Base-by-base conservation (phyloP, 2,329 filamentous ascomycete species). In the Elsinoe perseae region DNA sequence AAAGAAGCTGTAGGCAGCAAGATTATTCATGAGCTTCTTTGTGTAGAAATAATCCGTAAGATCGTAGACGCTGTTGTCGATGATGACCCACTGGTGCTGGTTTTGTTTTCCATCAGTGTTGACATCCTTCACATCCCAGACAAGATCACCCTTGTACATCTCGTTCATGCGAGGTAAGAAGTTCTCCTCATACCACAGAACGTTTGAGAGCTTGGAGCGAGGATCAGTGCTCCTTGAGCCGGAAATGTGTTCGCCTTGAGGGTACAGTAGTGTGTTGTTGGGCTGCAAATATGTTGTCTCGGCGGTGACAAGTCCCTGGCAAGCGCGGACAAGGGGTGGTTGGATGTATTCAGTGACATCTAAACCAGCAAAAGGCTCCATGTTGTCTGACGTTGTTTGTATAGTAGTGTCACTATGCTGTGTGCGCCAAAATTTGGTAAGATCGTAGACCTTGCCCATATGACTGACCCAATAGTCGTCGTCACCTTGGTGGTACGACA, bases 11-110 rank as follows among this genome's bases (percentile, higher is more conserved):
- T 88, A 95, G 0, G 69, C 66, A 0, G 72, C 65, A 4, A 76
- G 64, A 56, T 83, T 75, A 61, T 84, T 77, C 18, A 64, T 52
- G n/a, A 76, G 61, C 7, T 85, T 74, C 40, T 84, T 72, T 0
- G 90, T 95, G 66, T 89, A 77, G 71, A 91, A 92, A 73, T 98
- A 98, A 69, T 97, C 82, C 0, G 89, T 95, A 55, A 98, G 72
- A 68, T 98, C 95, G 68, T 93, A 97, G 18, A 98, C 78, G 53
- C 79, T 80, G 55, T 84, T 77, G 27, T 89, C 77, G 59, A 95
- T 82, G 56, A 87, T 85, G 61, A 88, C 85, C 90, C 93, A 97
- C 66, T 81, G 80, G 63, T 87, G 85, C 55, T 82, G 78, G 14
- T 84, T 72, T 30, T 86, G 73, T 25, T 81, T 68, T 18, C 90